Evolutionary conservation across 176 grass and related monocot species (phyloP).

Genomic region (Carex scoparia): DNA sequence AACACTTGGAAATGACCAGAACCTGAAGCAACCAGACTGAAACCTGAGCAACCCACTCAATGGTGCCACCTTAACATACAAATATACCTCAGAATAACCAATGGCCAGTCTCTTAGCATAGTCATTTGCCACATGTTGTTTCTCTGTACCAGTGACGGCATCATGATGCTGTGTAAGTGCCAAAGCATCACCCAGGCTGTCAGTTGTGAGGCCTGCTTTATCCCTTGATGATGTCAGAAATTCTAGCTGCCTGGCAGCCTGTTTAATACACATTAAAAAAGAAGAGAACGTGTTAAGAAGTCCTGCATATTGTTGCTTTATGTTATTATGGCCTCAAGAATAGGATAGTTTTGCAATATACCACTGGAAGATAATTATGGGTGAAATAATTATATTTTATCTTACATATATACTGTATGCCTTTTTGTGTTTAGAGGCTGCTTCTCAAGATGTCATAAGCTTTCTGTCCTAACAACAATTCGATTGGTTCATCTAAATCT

Average conservation of each 20-base stretch:
- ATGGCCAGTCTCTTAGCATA: constrained; percentile 94
- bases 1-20: neutral
- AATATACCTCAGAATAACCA: constrained; percentile 70
- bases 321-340: neutral
- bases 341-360: neutral
- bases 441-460: neutral
- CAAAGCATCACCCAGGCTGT: constrained; percentile 76
- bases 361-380: neutral
- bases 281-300: neutral
- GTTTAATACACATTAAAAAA: constrained; percentile 8
- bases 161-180: constrained; percentile 86
- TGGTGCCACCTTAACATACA: neutral
- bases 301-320: neutral
- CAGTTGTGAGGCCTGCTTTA: constrained; percentile 43
- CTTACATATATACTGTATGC: neutral
- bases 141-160: constrained; percentile 94
- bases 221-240: constrained; percentile 46
- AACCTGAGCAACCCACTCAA: neutral
- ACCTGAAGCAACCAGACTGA: neutral
- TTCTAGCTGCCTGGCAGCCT: constrained; percentile 89
- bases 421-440: neutral
- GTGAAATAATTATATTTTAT: too few species aligned
- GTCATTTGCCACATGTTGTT: constrained; percentile 95
- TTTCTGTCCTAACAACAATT: neutral
- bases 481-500: neutral